Conservation (phyloP, 306 rosid species). For the Astragalus glycyphyllos region DNA sequence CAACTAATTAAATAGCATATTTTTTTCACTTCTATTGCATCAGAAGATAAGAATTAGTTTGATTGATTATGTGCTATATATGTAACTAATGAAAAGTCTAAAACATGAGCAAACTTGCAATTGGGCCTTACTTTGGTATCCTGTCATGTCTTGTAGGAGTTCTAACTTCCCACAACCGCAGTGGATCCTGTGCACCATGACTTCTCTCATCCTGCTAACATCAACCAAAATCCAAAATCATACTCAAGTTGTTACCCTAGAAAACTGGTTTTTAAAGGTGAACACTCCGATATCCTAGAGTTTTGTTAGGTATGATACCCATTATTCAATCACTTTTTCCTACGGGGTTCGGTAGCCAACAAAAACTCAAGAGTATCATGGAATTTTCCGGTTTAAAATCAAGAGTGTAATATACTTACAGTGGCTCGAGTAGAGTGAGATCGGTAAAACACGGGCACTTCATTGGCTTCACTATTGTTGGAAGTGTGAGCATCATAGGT, state of each 20-base stretch:
- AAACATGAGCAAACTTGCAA: conserved; percentile 7
- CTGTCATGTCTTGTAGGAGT: conserved; percentile 37
- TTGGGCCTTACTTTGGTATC: conserved; percentile 50
- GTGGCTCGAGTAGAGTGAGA: conserved; percentile 44
- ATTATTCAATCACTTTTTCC: too few relatives aligned
- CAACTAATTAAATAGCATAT: conserved; percentile 18
- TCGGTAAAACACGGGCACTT: conserved; percentile 44
- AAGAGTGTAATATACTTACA: conserved; percentile 50
- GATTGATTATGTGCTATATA: background rate
- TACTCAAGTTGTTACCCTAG: background rate
- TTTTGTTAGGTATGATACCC: too few relatives aligned
- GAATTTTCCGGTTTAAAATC: background rate
- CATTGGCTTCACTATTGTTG: conserved; percentile 43
- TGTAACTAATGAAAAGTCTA: background rate
- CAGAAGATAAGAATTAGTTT: conserved; percentile 2
- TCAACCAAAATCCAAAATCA: conserved; percentile 19
- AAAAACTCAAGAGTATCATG: too few relatives aligned
- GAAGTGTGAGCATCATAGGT: conserved; percentile 47
- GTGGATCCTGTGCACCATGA: conserved; percentile 39
- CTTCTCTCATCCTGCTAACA: conserved; percentile 55
- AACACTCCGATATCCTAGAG: too few relatives aligned
- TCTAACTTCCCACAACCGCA: conserved; percentile 40
- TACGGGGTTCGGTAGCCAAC: too few relatives aligned
- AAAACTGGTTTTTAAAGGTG: too few relatives aligned
- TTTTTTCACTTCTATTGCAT: conserved; percentile 7